Conservation (phyloP, 495 filamentous ascomycete genomes). For the Sordaria brevicollis region DNA sequence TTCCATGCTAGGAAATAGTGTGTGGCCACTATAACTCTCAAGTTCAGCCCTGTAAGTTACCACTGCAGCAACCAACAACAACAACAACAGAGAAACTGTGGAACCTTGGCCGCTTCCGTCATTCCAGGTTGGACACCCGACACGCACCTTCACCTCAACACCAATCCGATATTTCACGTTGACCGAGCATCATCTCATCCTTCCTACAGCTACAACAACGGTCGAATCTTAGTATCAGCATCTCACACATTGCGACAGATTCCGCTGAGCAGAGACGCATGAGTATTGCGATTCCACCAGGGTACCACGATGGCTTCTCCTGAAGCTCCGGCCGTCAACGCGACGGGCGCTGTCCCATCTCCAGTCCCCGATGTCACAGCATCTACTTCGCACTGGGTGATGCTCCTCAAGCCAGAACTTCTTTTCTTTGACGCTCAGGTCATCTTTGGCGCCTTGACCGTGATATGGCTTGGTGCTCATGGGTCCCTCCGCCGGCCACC, state of each 20-base stretch:
- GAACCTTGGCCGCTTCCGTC: not conserved
- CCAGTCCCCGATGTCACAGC: not conserved
- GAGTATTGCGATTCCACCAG: not conserved
- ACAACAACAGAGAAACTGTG: not conserved
- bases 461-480: conserved; percentile 38
- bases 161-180: not conserved
- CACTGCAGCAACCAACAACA: not conserved
- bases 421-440: conserved; percentile 30
- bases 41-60: not conserved
- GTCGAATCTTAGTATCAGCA: not conserved
- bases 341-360: not conserved
- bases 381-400: conserved; percentile 2
- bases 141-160: not conserved
- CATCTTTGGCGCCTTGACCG: conserved; percentile 28
- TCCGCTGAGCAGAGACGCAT: not conserved
- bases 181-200: not conserved
- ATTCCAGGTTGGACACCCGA: not conserved
- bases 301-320: conserved; percentile 8
- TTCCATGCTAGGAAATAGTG: not conserved
- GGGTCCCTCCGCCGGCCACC: conserved; percentile 58
- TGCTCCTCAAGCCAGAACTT: conserved; percentile 42
- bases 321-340: not conserved
- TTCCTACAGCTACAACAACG: not conserved
- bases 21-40: not conserved
- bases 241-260: not conserved